A percentile compares a stretch with the other conserved stretches of the same genome.
Conservation (phyloP, 805 yeast genomes). For the Ogataea paradorogensis region DNA sequence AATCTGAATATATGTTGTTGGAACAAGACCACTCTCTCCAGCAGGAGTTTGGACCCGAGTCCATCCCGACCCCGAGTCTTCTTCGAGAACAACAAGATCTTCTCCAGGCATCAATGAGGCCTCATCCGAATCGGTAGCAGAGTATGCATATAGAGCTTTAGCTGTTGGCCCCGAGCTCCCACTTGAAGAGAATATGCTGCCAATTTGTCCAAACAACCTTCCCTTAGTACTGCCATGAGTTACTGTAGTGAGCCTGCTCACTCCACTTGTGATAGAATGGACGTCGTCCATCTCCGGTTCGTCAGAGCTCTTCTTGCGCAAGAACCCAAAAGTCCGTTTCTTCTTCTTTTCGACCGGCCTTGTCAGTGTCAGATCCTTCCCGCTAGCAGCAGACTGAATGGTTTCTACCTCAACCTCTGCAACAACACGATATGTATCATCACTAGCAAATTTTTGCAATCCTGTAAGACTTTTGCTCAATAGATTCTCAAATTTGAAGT, state of each 20-base stretch:
- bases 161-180: slow-evolving; percentile 18
- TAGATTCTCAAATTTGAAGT: slow-evolving; percentile 46
- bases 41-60: slow-evolving; percentile 52
- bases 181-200: slow-evolving; percentile 16
- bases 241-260: slow-evolving; percentile 27
- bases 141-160: slow-evolving; percentile 62
- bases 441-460: slow-evolving; percentile 61
- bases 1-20: slow-evolving; percentile 70
- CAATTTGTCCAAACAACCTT: slow-evolving; percentile 28
- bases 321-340: slow-evolving; percentile 49
- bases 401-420: slow-evolving; percentile 89
- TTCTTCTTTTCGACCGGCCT: slow-evolving; percentile 53
- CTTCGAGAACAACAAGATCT: slow-evolving; percentile 50
- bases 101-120: slow-evolving; percentile 61
- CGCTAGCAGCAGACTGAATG: slow-evolving; percentile 80
- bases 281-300: slow-evolving; percentile 25
- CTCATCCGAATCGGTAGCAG: slow-evolving; percentile 75
- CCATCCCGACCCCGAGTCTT: slow-evolving; percentile 95
- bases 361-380: slow-evolving; percentile 61
- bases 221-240: slow-evolving; percentile 22
- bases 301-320: slow-evolving; percentile 21
- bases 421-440: slow-evolving; percentile 70
- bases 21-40: slow-evolving; percentile 71
- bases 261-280: slow-evolving; percentile 27
- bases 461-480: slow-evolving; percentile 50